phyloP scores from a whole-genome alignment of 176 grass and related monocot species.

The Phragmites australis region DNA sequence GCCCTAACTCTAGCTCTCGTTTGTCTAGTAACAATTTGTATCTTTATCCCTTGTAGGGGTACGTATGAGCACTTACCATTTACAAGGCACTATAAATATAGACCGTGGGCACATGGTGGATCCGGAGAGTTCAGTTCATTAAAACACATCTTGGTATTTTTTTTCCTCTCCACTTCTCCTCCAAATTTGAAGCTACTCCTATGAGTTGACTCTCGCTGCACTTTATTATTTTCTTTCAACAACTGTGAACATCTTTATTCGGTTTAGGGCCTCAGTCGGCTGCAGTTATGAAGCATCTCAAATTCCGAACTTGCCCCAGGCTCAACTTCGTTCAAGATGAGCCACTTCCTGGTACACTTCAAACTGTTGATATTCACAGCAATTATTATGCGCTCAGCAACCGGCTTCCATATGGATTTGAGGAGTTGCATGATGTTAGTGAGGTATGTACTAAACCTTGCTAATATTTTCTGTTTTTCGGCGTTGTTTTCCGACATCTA shows the following conservation, averaged over 20 bases:
- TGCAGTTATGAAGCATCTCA: neutral
- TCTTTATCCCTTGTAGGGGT: too few species aligned
- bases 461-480: neutral
- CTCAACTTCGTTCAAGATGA: slow-evolving; percentile 11
- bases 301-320: slow-evolving; percentile 10
- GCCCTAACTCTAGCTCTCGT: too few species aligned
- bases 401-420: slow-evolving; percentile 16
- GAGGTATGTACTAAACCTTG: neutral
- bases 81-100: too few species aligned
- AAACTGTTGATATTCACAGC: slow-evolving; percentile 15
- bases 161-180: too few species aligned
- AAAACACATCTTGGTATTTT: too few species aligned
- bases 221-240: too few species aligned
- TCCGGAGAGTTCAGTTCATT: too few species aligned
- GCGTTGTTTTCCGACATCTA: neutral
- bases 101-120: too few species aligned
- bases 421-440: neutral
- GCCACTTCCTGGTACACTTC: slow-evolving; percentile 18
- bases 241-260: slow-evolving; percentile 22
- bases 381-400: slow-evolving; percentile 21
- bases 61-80: too few species aligned
- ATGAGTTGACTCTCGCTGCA: too few species aligned
- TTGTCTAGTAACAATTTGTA: too few species aligned
- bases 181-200: too few species aligned
- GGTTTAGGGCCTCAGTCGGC: neutral